Base-by-base conservation (phyloP, 2,329 filamentous ascomycete genomes). In the Hymenotorrendiella dingleyae region DNA sequence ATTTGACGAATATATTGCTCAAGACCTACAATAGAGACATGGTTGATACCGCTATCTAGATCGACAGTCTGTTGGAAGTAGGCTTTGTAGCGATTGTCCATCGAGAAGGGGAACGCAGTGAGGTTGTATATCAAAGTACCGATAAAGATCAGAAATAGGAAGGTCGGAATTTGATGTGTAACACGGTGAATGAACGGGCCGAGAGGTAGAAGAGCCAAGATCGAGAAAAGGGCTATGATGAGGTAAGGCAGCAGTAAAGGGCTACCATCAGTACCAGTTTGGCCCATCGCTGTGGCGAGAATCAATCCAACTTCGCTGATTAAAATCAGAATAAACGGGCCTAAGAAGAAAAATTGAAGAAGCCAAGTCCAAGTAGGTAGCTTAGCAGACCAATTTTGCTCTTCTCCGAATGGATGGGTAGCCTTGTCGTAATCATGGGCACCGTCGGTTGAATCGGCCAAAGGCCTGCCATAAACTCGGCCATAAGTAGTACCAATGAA, bases 351-450 rank as follows among this genome's bases (percentile, higher is more conserved):
- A 51, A 96, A 83, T 57, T 98, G 90, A 14, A 94, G 54, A 30
- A 93, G 64, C 93, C 93, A 98, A 14, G 85, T 81, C 84, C 85
- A 96, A 33, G 74, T 78, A 1, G 88, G 87, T 41, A 97, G 67
- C 27, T 74, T 74, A 4, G 76, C 76, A 39, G 88, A 94, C 93
- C 93, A 98, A 11, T 74, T 68, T 63, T 97, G 93, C 60, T 97
- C 93, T 40, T 78, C 68, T 10, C 76, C 76, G 58, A 82, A 89
- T 0, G 72, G 65, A 42, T 52, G 57, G 6, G 64, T 64, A 55
- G 57, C 61, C 55, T 58, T 62, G 30, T 55, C 63, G 54, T 61
- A 45, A 40, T 53, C 54, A 45, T 54, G 42, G 6, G 47, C 42
- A 36, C 49, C 58, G 50, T 55, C 60, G 32, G 52, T 54, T 11